These are phyloP conservation scores for Ophiostoma sp. DNA, from an alignment of 2,329 filamentous ascomycete genomes.

Conservation along the genomic window DNA sequence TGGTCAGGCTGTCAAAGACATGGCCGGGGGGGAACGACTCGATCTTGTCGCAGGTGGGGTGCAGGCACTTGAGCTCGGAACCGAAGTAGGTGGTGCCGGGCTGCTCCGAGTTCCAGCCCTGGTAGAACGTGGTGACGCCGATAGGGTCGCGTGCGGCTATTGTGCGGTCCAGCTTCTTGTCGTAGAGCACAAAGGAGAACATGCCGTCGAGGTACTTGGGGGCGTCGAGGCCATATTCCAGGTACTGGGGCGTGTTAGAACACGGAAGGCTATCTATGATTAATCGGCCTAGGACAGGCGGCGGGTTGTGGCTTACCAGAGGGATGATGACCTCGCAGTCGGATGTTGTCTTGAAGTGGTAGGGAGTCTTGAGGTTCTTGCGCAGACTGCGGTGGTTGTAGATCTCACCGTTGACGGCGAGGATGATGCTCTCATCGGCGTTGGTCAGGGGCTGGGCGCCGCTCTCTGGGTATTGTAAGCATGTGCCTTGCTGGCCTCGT, in stretches of 20 bases:
- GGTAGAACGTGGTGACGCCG: slow-evolving; percentile 94
- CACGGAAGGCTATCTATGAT: neutral
- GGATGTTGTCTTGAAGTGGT: slow-evolving; percentile 97
- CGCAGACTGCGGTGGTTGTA: slow-evolving; percentile 97
- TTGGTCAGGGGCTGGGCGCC: slow-evolving; percentile 94
- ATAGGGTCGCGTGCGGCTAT: slow-evolving; percentile 95
- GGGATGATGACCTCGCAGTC: slow-evolving; percentile 99
- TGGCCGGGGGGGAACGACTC: slow-evolving; percentile 91
- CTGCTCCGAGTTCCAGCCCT: slow-evolving; percentile 80
- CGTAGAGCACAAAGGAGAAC: slow-evolving; percentile 98
- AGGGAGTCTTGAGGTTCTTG: slow-evolving; percentile 74
- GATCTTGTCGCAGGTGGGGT: slow-evolving; percentile 92
- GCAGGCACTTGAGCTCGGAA: slow-evolving; percentile 89
- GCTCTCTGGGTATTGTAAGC: slow-evolving; percentile 57
- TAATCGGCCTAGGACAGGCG: neutral
- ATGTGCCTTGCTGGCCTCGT: slow-evolving; percentile 21
- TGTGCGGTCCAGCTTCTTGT: slow-evolving; percentile 87
- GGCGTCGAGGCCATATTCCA: slow-evolving; percentile 85
- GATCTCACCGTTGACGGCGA: slow-evolving; percentile 98
- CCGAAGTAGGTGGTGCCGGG: slow-evolving; percentile 89
- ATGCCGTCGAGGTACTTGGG: slow-evolving; percentile 95
- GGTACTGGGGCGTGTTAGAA: slow-evolving; percentile 55
- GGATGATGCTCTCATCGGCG: slow-evolving; percentile 77
- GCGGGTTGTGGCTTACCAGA: slow-evolving; percentile 55
- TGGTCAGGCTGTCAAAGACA: slow-evolving; percentile 89